Percentiles rank a stretch among this genome's conserved stretches.
phyloP scores from a whole-genome alignment of 176 grass and related monocot genomes.

The Phragmites australis region DNA sequence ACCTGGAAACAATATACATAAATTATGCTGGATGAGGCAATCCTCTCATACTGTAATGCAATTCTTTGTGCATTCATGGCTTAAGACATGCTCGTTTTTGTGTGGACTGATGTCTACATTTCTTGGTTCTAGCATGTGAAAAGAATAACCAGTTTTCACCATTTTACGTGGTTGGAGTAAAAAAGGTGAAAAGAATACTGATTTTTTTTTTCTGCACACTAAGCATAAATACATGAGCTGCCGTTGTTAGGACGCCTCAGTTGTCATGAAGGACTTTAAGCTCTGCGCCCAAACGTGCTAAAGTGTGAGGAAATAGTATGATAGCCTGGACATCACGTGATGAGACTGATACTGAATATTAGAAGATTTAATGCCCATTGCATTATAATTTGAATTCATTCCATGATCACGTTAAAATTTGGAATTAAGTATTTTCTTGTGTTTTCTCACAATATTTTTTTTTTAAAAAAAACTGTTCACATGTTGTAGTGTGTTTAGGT shows the following conservation, averaged over 20 bases:
- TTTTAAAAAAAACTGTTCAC: too few relatives aligned
- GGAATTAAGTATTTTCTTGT: background rate
- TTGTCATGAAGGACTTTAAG: background rate
- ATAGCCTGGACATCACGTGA: background rate
- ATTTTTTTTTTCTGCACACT: background rate
- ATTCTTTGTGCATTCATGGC: background rate
- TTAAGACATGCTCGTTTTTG: background rate
- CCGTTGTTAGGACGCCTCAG: background rate
- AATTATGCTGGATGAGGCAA: background rate
- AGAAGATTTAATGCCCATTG: background rate
- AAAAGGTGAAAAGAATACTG: background rate
- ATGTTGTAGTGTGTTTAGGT: too few relatives aligned
- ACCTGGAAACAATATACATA: background rate
- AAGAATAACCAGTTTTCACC: background rate
- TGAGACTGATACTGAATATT: background rate
- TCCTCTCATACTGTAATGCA: background rate
- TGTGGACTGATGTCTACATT: background rate
- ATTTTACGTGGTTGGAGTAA: background rate
- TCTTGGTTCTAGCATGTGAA: background rate
- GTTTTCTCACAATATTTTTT: background rate
- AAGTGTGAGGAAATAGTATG: background rate
- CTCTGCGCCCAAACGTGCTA: background rate
- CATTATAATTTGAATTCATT: background rate
- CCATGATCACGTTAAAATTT: background rate
- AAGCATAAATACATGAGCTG: background rate